Base-by-base conservation (phyloP, 179 eudicot species). In the Amaranthus tricolor region DNA sequence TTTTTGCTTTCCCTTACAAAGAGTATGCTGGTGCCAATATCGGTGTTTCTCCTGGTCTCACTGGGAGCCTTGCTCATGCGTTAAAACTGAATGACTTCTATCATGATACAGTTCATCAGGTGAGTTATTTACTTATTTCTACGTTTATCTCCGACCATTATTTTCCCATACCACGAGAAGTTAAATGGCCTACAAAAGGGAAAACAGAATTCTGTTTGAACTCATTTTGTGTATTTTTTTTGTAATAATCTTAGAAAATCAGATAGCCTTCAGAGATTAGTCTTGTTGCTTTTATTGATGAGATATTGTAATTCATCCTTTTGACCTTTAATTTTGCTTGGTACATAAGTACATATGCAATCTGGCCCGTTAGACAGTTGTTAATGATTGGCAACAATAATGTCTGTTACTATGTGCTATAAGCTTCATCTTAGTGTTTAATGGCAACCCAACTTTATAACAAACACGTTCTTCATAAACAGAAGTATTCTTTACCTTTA, bases 51-150 rank as follows among this genome's bases (percentile, higher is more conserved):
- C 87, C 87, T 73, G 94, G 94, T 58, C 79, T 94, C 75, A 85
- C 90, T 5, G 88, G 86, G 57, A 92, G 96, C 83, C 94, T 94
- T 76, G 94, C 91, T 24, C 98, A 94, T 85, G 94, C 98, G 15
- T 72, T 92, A 79, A 92, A 77, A 81, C 78, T 94, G 77, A 94
- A 88, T 72, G 98, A 94, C 84, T 92, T 94, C 77, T 94, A 94
- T 81, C 96, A 94, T 73, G 98, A 94, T 81, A 94, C 97, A 0
- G 98, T 94, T 77, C 98, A 94, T 84, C 98, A 94, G 91, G 98
- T 88, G 62, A 80, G 75, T 62, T 54, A 10, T 31, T 31, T 31
- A 31, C 40, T 1, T 31, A 31, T 70, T 13, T 62, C 20, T 64
- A 48, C 45, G n/a, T 20, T 56, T 47, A 15, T 53, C 13, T 6